Conservation (phyloP, 441 rosid genomes). For the Adansonia grandidieri region DNA sequence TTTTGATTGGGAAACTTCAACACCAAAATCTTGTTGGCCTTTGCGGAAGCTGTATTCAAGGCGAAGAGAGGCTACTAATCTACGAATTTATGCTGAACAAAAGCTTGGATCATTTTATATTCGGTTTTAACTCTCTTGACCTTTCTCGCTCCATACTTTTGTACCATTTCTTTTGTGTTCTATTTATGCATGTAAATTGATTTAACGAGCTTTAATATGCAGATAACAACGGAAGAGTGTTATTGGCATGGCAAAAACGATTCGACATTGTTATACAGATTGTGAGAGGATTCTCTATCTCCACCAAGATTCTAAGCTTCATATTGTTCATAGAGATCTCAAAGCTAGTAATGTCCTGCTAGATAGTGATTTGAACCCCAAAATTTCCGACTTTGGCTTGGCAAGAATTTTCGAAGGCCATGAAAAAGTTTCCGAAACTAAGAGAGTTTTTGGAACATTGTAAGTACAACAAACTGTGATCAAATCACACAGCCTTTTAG, state of each 20-base stretch:
- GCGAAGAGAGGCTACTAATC: background rate
- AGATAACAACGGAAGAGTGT: background rate
- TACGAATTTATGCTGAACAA: background rate
- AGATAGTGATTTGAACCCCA: no score
- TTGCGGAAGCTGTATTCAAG: background rate
- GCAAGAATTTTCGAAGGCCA: no score
- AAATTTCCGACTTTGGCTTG: no score
- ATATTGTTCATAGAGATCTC: background rate
- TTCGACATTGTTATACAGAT: constrained; percentile 10
- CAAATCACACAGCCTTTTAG: no score
- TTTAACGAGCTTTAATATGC: background rate
- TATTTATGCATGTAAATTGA: no score
- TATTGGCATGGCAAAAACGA: constrained; percentile 7
- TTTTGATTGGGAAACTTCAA: constrained; percentile 18
- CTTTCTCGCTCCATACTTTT: background rate
- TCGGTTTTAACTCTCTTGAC: background rate
- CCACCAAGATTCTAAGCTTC: constrained; percentile 22
- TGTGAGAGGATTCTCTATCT: constrained; percentile 18
- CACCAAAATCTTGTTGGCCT: constrained; percentile 16
- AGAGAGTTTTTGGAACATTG: no score
- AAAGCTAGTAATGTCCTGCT: no score
- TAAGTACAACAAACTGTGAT: no score
- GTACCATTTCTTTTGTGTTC: background rate
- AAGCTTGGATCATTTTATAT: background rate
- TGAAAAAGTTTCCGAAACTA: no score